Evolutionary conservation across 2,329 filamentous ascomycete genomes (phyloP).

Genomic region (Dactylellina haptotyla): DNA sequence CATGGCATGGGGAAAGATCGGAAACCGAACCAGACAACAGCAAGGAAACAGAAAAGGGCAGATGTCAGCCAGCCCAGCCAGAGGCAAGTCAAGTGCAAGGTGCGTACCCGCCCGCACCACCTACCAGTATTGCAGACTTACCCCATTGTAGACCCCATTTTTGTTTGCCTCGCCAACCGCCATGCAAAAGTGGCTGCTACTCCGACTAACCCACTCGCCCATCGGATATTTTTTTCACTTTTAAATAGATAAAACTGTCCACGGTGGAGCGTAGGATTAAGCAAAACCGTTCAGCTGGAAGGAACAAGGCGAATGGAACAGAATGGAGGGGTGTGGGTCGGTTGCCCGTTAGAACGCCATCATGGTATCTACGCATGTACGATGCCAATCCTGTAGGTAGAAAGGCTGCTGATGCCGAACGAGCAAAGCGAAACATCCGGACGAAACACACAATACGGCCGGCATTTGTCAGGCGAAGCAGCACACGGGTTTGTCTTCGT

Average conservation of each 20-base stretch:
- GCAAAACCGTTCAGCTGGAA: too few species aligned
- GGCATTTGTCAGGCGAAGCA: too few species aligned
- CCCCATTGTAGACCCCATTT: neutral
- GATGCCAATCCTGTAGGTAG: neutral
- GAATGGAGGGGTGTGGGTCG: too few species aligned
- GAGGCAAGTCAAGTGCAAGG: too few species aligned
- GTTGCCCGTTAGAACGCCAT: too few species aligned
- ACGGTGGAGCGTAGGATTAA: neutral
- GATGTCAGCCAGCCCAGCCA: neutral
- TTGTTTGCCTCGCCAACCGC: neutral
- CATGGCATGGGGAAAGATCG: slow-evolving; percentile 13
- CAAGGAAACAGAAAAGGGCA: neutral
- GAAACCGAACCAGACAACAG: slow-evolving; percentile 10
- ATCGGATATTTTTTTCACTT: slow-evolving; percentile 15
- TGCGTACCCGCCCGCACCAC: neutral
- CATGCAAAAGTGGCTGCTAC: neutral
- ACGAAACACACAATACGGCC: too few species aligned
- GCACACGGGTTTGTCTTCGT: too few species aligned
- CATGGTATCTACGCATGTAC: neutral
- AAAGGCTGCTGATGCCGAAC: neutral
- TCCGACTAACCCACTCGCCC: neutral
- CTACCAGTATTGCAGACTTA: neutral
- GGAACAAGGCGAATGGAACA: too few species aligned
- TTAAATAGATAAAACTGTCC: neutral
- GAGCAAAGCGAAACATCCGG: too few species aligned